Evolutionary conservation across 768 basidiomycete genomes (phyloP).

Genomic region (Serendipita sp.): DNA sequence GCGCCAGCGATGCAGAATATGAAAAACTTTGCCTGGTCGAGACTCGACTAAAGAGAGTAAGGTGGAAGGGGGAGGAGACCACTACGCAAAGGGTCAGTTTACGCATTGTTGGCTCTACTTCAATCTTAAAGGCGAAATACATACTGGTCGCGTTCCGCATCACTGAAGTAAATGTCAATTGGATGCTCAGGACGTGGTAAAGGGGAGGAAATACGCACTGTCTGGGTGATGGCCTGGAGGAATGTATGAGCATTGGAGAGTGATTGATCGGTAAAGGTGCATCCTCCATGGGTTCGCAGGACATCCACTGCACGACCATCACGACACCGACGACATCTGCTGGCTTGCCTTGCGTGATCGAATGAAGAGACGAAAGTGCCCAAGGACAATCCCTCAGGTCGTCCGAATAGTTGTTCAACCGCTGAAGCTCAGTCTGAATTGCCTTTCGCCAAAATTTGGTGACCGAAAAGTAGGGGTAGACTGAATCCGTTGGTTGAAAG

Average conservation of each 20-base stretch:
- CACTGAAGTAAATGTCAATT: not conserved
- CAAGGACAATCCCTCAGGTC: not conserved
- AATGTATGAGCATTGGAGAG: not conserved
- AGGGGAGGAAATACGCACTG: not conserved
- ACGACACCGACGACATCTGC: slow-evolving; percentile 3
- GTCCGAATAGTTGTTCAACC: slow-evolving; percentile 1
- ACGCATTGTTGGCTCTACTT: not conserved
- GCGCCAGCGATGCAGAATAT: not conserved
- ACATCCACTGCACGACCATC: not conserved
- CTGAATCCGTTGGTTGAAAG: slow-evolving; percentile 3
- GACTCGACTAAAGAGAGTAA: not conserved
- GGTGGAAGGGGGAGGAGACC: not conserved
- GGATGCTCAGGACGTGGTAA: not conserved
- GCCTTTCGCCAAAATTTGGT: slow-evolving; percentile 7
- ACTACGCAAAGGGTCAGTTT: not conserved
- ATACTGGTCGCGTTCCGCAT: not conserved
- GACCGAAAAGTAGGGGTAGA: slow-evolving; percentile 5
- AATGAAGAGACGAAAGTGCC: not conserved
- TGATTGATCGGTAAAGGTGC: not conserved
- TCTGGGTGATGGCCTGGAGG: slow-evolving; percentile 1
- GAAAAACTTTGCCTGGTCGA: not conserved
- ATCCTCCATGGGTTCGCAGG: not conserved
- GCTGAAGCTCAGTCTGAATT: not conserved
- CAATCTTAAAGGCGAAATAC: not conserved
- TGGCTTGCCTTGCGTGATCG: slow-evolving; percentile 3